Conservation (phyloP, 83 land plant species). For the Isoetes engelmannii region DNA sequence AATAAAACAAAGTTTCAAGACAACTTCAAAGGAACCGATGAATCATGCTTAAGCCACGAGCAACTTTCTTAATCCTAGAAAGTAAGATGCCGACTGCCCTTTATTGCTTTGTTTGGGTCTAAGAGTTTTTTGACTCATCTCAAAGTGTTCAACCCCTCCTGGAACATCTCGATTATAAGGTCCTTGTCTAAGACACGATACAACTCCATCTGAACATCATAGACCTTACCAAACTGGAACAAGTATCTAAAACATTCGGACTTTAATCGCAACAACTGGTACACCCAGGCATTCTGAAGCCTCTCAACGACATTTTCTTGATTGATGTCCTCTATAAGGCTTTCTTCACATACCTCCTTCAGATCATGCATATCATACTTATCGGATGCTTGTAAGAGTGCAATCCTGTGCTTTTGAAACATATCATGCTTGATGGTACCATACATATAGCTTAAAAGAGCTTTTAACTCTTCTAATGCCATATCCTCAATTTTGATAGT, state of each 20-base stretch:
- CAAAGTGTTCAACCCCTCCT: slow-evolving; percentile 60
- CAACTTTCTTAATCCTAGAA: too few relatives aligned
- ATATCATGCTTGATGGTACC: slow-evolving; percentile 49
- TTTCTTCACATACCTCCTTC: slow-evolving; percentile 74
- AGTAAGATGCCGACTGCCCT: too few relatives aligned
- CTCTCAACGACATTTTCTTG: slow-evolving; percentile 72
- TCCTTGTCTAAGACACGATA: slow-evolving; percentile 61
- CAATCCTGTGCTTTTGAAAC: slow-evolving; percentile 54
- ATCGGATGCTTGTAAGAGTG: slow-evolving; percentile 70
- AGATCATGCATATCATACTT: slow-evolving; percentile 65
- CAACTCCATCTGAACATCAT: slow-evolving; percentile 57
- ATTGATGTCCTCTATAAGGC: slow-evolving; percentile 66
- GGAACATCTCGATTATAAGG: slow-evolving; percentile 61
- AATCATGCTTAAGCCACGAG: too few relatives aligned
- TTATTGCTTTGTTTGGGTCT: too few relatives aligned
- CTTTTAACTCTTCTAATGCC: slow-evolving; percentile 55
- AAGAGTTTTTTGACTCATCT: slow-evolving; percentile 23
- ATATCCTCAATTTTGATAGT: slow-evolving; percentile 62
- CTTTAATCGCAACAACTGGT: slow-evolving; percentile 54
- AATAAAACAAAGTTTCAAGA: too few relatives aligned
- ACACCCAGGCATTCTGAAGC: slow-evolving; percentile 53
- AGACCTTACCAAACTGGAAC: slow-evolving; percentile 71
- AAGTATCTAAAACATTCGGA: slow-evolving; percentile 55
- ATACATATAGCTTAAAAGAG: slow-evolving; percentile 64
- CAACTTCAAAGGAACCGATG: too few relatives aligned